Conservation (phyloP, 768 basidiomycete genomes). For the Tricholomella constricta region DNA sequence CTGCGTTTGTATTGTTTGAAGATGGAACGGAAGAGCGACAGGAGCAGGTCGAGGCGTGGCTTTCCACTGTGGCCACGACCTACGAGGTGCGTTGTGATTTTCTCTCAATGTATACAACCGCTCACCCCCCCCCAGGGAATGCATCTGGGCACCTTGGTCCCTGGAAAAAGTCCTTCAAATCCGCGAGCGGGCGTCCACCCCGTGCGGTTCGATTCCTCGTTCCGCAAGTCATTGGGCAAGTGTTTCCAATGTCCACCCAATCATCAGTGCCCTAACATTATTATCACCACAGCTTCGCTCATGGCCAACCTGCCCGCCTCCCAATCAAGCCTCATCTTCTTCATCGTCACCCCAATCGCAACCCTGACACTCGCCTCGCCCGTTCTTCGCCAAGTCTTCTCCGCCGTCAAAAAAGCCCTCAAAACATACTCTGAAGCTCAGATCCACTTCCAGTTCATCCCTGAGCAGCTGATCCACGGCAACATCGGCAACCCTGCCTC, state of each 20-base stretch:
- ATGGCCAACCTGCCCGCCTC: constrained; percentile 42
- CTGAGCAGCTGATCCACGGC: constrained; percentile 59
- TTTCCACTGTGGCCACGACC: constrained; percentile 48
- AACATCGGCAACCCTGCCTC: constrained; percentile 46
- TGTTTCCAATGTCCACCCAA: not conserved
- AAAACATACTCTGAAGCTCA: constrained; percentile 50
- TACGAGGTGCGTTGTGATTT: constrained; percentile 55
- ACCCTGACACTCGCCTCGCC: constrained; percentile 66
- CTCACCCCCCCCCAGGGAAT: constrained; percentile 45
- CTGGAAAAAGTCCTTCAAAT: constrained; percentile 51
- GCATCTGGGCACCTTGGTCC: constrained; percentile 57
- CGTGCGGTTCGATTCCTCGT: constrained; percentile 62
- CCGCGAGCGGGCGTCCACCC: constrained; percentile 59
- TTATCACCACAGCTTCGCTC: constrained; percentile 45
- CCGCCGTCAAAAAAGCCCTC: constrained; percentile 57
- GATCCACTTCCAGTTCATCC: constrained; percentile 72
- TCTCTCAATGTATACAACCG: constrained; percentile 15
- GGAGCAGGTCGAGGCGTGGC: constrained; percentile 57
- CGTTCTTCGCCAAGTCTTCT: constrained; percentile 68
- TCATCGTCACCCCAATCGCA: constrained; percentile 63
- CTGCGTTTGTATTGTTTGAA: constrained; percentile 70
- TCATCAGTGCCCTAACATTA: not conserved
- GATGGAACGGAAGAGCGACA: constrained; percentile 52
- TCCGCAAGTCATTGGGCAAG: constrained; percentile 68
- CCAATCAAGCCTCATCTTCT: constrained; percentile 56